Base-by-base conservation (phyloP, 148 eudicot genomes). In the Suaeda aralocaspica region DNA sequence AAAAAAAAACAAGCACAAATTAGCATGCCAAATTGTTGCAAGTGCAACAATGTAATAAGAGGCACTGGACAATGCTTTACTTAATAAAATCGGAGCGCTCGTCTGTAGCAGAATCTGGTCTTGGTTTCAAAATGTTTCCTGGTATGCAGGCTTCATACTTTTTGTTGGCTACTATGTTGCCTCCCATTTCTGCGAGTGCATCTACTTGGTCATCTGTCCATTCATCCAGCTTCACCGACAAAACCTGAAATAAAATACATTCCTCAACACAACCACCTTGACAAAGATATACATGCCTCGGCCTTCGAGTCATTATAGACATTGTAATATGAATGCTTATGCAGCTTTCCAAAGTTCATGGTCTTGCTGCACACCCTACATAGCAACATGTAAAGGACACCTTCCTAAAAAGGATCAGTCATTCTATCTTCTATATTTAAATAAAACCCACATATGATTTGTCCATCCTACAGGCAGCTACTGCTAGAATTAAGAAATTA, bases 141-240 rank as follows among this genome's bases (percentile, higher is more conserved):
- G 96, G 99, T 51, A 91, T 66, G 53, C 62, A 52, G 39, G 91
- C 91, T 84, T 94, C 99, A 78, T 86, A 94, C 72, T 84, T 91
- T 78, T 50, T 78, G 81, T 94, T 94, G 65, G 79, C 88, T 60
- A 67, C 84, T n/a, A 66, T 62, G 57, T 94, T 94, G 59, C 99
- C 99, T 59, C 99, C 99, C 87, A 89, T 73, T 52, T 86, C 87
- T 15, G 64, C 82, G 63, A 94, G 71, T 26, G 68, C 33, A 72
- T 72, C 83, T 67, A 94, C 96, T 86, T 94, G 88, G 34, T 94
- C 92, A 41, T 94, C 82, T 44, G 91, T 83, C 99, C 99, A 94
- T 16, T 89, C 99, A 70, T 94, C 99, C 66, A 94, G 82, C 59
- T 83, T 89, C 68, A 87, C 87, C 2, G 99, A 94, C 28, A 89